Conservation (phyloP, 352 stramenopile species). For the Peronospora farinosa region DNA sequence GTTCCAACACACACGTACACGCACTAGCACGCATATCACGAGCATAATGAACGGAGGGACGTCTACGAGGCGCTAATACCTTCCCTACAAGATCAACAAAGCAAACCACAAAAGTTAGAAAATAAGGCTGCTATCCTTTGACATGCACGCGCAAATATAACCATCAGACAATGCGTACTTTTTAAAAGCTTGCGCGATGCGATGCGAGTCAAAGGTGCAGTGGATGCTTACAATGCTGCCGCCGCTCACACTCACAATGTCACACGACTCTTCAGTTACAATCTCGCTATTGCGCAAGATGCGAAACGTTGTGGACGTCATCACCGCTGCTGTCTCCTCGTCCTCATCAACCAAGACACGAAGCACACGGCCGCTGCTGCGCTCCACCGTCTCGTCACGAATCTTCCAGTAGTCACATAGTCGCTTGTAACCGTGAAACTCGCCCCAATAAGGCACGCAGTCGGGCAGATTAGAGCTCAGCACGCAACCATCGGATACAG, state of each 20-base stretch:
- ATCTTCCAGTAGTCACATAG: constrained; percentile 86
- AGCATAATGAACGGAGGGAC: constrained; percentile 24
- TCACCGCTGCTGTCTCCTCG: constrained; percentile 81
- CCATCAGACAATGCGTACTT: constrained; percentile 47
- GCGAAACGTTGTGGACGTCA: constrained; percentile 83
- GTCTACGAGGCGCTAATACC: constrained; percentile 69
- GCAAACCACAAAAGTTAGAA: constrained; percentile 13
- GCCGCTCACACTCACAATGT: constrained; percentile 73
- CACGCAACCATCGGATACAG: constrained; percentile 60
- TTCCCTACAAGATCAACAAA: constrained; percentile 38
- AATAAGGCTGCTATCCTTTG: constrained; percentile 5
- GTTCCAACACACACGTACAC: constrained; percentile 21
- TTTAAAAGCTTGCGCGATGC: constrained; percentile 75
- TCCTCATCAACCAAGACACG: constrained; percentile 81
- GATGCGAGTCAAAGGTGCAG: constrained; percentile 84
- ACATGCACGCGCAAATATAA: constrained; percentile 1
- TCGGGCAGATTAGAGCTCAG: constrained; percentile 82
- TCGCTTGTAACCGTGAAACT: constrained; percentile 85
- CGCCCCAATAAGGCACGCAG: constrained; percentile 82
- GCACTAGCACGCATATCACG: constrained; percentile 33
- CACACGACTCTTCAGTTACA: constrained; percentile 81
- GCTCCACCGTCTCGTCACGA: constrained; percentile 80
- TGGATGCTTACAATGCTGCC: constrained; percentile 79
- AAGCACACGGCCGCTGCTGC: constrained; percentile 72
- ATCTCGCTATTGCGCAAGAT: constrained; percentile 84